These are phyloP conservation scores for Anthracocystis setariae DNA, from an alignment of 1,284 basidiomycete genomes.

Conservation along the genomic window DNA sequence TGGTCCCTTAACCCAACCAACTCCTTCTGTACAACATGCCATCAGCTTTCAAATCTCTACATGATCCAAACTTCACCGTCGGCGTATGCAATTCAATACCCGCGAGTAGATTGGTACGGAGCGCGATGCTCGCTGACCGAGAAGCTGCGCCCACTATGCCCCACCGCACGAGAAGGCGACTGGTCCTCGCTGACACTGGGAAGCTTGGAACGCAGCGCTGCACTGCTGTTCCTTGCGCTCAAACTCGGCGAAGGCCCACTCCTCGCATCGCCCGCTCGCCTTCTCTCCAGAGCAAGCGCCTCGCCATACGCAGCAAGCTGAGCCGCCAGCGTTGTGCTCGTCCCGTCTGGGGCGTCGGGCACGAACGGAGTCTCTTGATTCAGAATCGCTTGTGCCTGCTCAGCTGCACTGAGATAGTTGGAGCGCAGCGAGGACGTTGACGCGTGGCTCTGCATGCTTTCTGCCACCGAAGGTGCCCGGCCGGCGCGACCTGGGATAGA, in stretches of 20 bases:
- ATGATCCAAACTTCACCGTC: no score
- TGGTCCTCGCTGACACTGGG: slow-evolving; percentile 51
- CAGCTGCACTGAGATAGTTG: slow-evolving; percentile 44
- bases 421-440: slow-evolving; percentile 45
- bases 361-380: slow-evolving; percentile 38
- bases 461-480: slow-evolving; percentile 24
- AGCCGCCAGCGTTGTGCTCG: slow-evolving; percentile 32
- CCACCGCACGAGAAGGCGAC: slow-evolving; percentile 29
- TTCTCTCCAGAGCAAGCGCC: slow-evolving; percentile 48
- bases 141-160: slow-evolving; percentile 19
- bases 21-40: background rate
- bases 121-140: slow-evolving; percentile 28
- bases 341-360: slow-evolving; percentile 35
- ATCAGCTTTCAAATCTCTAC: no score
- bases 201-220: slow-evolving; percentile 40
- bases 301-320: slow-evolving; percentile 58
- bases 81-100: no score
- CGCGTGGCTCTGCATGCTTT: slow-evolving; percentile 29
- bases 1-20: slow-evolving; percentile 2
- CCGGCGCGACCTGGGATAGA: slow-evolving; percentile 10
- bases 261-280: slow-evolving; percentile 35
- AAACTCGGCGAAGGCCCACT: slow-evolving; percentile 39
- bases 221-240: slow-evolving; percentile 43
- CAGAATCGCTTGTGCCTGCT: slow-evolving; percentile 53
- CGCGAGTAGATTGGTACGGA: slow-evolving; percentile 8